phyloP scores from a whole-genome alignment of 2,329 filamentous ascomycete genomes.

The Cercospora zeae-maydis region DNA sequence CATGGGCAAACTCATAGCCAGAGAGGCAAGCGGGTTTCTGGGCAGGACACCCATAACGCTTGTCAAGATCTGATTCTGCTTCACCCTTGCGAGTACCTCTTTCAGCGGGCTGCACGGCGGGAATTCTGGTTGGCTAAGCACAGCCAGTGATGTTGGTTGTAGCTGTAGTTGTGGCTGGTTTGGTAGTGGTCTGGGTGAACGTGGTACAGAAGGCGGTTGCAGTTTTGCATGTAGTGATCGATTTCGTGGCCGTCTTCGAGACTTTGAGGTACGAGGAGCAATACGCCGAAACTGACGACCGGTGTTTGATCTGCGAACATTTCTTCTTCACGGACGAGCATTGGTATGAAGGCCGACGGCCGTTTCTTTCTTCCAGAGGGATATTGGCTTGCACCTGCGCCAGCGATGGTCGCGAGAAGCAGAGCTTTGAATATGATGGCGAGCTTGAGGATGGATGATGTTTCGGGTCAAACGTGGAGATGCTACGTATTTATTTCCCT shows the following conservation, averaged over 20 bases:
- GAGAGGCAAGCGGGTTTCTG: not conserved
- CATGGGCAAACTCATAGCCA: not conserved
- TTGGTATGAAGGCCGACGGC: not conserved
- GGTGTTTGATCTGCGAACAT: not conserved
- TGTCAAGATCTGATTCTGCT: not conserved
- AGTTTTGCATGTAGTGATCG: not conserved
- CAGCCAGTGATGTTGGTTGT: not conserved
- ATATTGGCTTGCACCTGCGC: not conserved
- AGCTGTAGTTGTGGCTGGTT: not conserved
- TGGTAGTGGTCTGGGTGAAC: not conserved
- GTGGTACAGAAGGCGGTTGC: not conserved
- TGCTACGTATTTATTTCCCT: not conserved
- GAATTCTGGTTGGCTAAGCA: not conserved
- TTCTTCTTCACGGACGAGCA: not conserved
- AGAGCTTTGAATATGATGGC: not conserved
- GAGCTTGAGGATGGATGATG: not conserved
- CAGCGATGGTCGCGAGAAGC: not conserved
- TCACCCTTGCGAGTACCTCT: not conserved
- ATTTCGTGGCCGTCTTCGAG: not conserved
- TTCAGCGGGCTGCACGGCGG: not conserved
- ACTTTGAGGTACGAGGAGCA: not conserved
- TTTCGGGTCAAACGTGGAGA: not conserved
- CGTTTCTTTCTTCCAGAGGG: not conserved
- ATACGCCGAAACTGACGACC: not conserved
- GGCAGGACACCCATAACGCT: not conserved